These are phyloP conservation scores for Yamadazyma membranifaciens DNA, from an alignment of 1,139 yeast species.

Conservation along the genomic window DNA sequence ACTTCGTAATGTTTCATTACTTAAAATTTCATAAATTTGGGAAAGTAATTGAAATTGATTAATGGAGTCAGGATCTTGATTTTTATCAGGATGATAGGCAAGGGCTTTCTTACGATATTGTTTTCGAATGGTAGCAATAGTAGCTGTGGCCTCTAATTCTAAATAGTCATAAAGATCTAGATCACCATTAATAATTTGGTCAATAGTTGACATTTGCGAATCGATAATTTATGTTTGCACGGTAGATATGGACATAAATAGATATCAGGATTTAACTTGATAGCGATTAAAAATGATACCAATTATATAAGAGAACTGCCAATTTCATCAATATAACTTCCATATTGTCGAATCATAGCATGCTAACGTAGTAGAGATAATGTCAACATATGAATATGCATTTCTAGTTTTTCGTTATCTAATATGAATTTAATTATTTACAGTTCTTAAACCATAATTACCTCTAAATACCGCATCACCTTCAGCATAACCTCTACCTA, in stretches of 20 bases:
- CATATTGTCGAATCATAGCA: too few species aligned
- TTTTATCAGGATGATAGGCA: slow-evolving; percentile 65
- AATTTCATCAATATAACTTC: too few species aligned
- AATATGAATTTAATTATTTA: slow-evolving; percentile 48
- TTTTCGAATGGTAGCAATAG: slow-evolving; percentile 65
- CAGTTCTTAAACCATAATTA: slow-evolving; percentile 67
- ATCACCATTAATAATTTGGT: slow-evolving; percentile 27
- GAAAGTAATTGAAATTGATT: slow-evolving; percentile 38
- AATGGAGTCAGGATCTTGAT: slow-evolving; percentile 29
- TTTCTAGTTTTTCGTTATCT: slow-evolving; percentile 4
- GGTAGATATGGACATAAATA: too few species aligned
- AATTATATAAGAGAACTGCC: too few species aligned
- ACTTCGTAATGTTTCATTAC: slow-evolving; percentile 24
- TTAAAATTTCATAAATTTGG: slow-evolving; percentile 40
- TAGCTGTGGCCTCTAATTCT: slow-evolving; percentile 24
- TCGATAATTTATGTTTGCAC: too few species aligned
- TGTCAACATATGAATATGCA: slow-evolving; percentile 10
- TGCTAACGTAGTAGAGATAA: not conserved
- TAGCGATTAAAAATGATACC: too few species aligned
- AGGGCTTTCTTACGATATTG: slow-evolving; percentile 84
- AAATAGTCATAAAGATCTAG: slow-evolving; percentile 36
- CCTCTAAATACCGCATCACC: slow-evolving; percentile 96
- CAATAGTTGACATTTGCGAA: slow-evolving; percentile 14
- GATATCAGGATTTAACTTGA: too few species aligned
- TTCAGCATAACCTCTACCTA: slow-evolving; percentile 96